Evolutionary conservation across 306 rosid genomes (phyloP), one percentile per base, ranked within the genome.

Genomic region (Trichosanthes truncata): DNA sequence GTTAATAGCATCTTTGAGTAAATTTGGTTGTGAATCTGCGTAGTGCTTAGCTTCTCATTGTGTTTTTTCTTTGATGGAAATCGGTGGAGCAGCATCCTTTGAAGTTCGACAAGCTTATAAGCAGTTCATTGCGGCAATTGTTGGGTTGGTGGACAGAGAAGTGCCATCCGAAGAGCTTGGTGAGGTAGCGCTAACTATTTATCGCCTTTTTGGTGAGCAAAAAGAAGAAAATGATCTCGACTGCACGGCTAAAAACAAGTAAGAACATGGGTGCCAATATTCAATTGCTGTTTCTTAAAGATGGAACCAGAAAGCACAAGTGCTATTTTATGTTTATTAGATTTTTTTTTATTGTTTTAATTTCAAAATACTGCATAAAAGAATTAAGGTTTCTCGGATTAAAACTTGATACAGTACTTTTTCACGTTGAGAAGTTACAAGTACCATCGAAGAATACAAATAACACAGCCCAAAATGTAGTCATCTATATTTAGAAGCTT

Each of bases 151-250:
- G 61, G 97, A 92, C 75, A 89, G 92, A 63, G 98, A 94, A 84
- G 88, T 88, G 83, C 93, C 90, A 46, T 87, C 98, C 0, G 97
- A 94, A 77, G 98, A 92, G 89, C 90, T 94, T 80, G 90, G 86
- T 3, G 92, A 89, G 82, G 90, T 92, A 87, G 97, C 88, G 7
- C 55, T 89, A 33, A 43, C 82, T 35, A 81, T 82, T 76, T 87
- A 81, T 76, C 63, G 80, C 35, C 81, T 89, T 55, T 87, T 89
- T 74, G 78, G 87, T 7, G 29, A 66, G 48, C 78, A 51, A 4
- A 76, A 11, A 65, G 88, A 83, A 62, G 86, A 83, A n/a, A 86
- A 55, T 52, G 61, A 59, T 72, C 75, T 80, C 26, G 82, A 80
- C 59, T 53, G 65, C 41, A 55, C 52, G 18, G 65, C 81, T 81